A percentile compares a stretch with the other conserved stretches of the same genome.
Conservation (phyloP, 2,329 filamentous ascomycete species). For the Penicillium freii region DNA sequence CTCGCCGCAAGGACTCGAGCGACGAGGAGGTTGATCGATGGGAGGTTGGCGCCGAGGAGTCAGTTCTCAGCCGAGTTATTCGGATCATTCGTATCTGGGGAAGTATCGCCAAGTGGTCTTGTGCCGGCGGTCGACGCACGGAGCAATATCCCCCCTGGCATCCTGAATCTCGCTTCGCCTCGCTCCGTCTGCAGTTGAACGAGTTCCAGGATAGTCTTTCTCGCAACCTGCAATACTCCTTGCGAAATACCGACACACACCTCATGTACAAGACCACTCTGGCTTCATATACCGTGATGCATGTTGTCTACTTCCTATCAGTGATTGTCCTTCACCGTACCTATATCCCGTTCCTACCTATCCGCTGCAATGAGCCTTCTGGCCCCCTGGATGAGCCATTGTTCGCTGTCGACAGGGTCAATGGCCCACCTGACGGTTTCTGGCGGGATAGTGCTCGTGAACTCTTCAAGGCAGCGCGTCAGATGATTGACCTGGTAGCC, state of each 20-base stretch:
- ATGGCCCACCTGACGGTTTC: slow-evolving; percentile 46
- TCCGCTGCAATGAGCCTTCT: slow-evolving; percentile 49
- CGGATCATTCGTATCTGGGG: slow-evolving; percentile 56
- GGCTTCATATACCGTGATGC: slow-evolving; percentile 55
- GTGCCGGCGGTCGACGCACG: slow-evolving; percentile 52
- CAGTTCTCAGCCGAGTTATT: slow-evolving; percentile 55
- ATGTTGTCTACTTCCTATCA: slow-evolving; percentile 54
- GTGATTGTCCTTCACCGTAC: slow-evolving; percentile 56
- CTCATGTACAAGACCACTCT: slow-evolving; percentile 52
- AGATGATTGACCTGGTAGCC: slow-evolving; percentile 54
- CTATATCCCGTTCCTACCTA: slow-evolving; percentile 55
- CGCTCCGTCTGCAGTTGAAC: slow-evolving; percentile 47
- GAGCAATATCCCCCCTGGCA: slow-evolving; percentile 56
- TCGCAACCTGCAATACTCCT: slow-evolving; percentile 51
- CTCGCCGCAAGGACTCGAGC: slow-evolving; percentile 38
- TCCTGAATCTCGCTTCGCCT: slow-evolving; percentile 48
- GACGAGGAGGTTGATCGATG: slow-evolving; percentile 50
- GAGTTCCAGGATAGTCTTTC: slow-evolving; percentile 54
- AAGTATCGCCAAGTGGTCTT: slow-evolving; percentile 56
- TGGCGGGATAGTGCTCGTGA: slow-evolving; percentile 53
- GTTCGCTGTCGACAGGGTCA: slow-evolving; percentile 45
- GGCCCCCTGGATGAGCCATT: slow-evolving; percentile 54
- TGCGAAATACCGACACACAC: slow-evolving; percentile 54
- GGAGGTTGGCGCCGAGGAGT: slow-evolving; percentile 54
- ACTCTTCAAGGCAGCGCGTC: slow-evolving; percentile 53